phyloP scores from a whole-genome alignment of 129 eudicot genomes.

The Chrysanthemum seticuspe region DNA sequence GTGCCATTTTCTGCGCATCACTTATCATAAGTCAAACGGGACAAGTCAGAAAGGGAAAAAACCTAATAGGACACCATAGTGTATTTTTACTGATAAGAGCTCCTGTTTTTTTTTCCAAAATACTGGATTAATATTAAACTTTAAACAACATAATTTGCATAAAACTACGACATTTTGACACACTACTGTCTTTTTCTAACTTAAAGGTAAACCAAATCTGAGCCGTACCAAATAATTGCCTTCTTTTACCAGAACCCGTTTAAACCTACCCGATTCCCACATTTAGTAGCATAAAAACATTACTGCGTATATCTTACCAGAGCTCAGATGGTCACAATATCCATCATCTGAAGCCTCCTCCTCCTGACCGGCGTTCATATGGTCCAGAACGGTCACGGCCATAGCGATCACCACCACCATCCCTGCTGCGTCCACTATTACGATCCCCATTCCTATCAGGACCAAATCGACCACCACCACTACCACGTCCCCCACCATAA shows the following conservation, averaged over 20 bases:
- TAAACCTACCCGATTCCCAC: no score
- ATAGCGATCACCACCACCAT: constrained; percentile 81
- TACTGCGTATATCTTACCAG: constrained; percentile 21
- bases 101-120: not conserved
- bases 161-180: no score
- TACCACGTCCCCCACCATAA: constrained; percentile 69
- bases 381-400: constrained; percentile 96
- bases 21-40: no score
- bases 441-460: constrained; percentile 93
- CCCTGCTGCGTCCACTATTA: constrained; percentile 65
- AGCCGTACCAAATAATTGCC: no score
- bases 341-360: constrained; percentile 47
- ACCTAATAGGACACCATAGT: no score
- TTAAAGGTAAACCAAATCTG: no score
- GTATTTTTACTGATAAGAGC: not conserved
- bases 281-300: not conserved
- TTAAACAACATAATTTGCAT: no score
- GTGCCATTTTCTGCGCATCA: no score
- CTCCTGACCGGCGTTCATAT: constrained; percentile 76
- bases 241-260: no score
- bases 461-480: constrained; percentile 70
- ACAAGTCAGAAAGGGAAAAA: no score
- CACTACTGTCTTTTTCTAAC: no score
- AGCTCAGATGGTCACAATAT: constrained; percentile 22
- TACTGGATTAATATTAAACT: no score